Percentiles rank a stretch among this genome's conserved stretches.
phyloP scores from a whole-genome alignment of 805 yeast species.

The Starmerella asiatica region DNA sequence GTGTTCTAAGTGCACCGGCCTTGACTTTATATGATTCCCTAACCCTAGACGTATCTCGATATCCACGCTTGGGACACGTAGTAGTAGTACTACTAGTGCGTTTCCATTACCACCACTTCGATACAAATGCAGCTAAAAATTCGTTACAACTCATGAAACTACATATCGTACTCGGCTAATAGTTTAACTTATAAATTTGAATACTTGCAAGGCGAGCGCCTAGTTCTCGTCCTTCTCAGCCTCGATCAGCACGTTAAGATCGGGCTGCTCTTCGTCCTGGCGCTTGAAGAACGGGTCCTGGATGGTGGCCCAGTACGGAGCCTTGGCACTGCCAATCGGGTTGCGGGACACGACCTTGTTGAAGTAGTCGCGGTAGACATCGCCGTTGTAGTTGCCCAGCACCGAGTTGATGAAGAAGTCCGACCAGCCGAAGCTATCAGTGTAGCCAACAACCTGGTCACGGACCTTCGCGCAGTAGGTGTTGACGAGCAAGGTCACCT shows the following conservation, averaged over 20 bases:
- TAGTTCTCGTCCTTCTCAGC: slow-evolving; percentile 9
- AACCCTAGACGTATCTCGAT: too few species aligned
- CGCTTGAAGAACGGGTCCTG: slow-evolving; percentile 26
- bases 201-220: too few species aligned
- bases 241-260: slow-evolving; percentile 15
- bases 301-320: slow-evolving; percentile 36
- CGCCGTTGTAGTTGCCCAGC: slow-evolving; percentile 66
- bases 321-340: slow-evolving; percentile 33
- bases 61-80: too few species aligned
- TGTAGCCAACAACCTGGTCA: slow-evolving; percentile 55
- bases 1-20: too few species aligned
- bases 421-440: slow-evolving; percentile 69
- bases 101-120: too few species aligned
- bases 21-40: too few species aligned
- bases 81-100: too few species aligned
- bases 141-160: too few species aligned
- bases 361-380: slow-evolving; percentile 67
- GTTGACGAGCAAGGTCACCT: slow-evolving; percentile 33
- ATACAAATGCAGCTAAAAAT: too few species aligned
- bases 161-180: too few species aligned
- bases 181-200: too few species aligned
- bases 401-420: slow-evolving; percentile 70
- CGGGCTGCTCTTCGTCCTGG: slow-evolving; percentile 9
- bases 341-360: slow-evolving; percentile 42
- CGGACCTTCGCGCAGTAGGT: slow-evolving; percentile 39